Percentiles rank a stretch among this genome's conserved stretches.
These are phyloP conservation scores for Nemania sp. DNA, from an alignment of 2,329 filamentous ascomycete species.

Conservation along the genomic window DNA sequence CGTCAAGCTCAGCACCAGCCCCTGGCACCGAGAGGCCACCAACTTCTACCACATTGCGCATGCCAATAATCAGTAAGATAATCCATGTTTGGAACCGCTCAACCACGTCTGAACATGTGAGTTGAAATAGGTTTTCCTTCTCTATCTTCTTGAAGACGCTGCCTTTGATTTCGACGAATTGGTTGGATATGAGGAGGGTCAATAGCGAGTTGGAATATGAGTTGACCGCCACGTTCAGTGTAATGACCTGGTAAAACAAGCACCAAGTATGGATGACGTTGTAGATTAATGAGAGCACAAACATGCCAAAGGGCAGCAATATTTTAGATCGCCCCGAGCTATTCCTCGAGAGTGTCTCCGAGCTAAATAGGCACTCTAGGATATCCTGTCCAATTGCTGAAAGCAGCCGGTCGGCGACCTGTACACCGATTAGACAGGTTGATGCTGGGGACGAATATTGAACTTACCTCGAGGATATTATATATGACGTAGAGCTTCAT, in stretches of 20 bases:
- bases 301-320: slow-evolving; percentile 89
- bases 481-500: slow-evolving; percentile 99
- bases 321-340: slow-evolving; percentile 91
- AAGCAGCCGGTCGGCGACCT: slow-evolving; percentile 86
- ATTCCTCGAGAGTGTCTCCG: slow-evolving; percentile 90
- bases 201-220: slow-evolving; percentile 97
- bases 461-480: slow-evolving; percentile 85
- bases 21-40: slow-evolving; percentile 79
- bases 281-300: slow-evolving; percentile 85
- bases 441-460: neutral
- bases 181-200: slow-evolving; percentile 93
- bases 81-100: slow-evolving; percentile 98
- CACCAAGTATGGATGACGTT: slow-evolving; percentile 88
- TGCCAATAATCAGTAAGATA: slow-evolving; percentile 95
- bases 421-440: neutral
- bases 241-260: slow-evolving; percentile 97
- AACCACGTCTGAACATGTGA: slow-evolving; percentile 96
- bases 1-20: slow-evolving; percentile 62
- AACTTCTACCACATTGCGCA: slow-evolving; percentile 96
- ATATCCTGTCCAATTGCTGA: slow-evolving; percentile 96
- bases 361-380: slow-evolving; percentile 92
- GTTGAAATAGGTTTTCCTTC: slow-evolving; percentile 96
- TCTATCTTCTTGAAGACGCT: slow-evolving; percentile 99
- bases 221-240: slow-evolving; percentile 97
- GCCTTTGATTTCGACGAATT: slow-evolving; percentile 98